Evolutionary conservation across 495 filamentous ascomycete genomes (phyloP), one percentile per base, ranked within the genome.

Genomic region (Hyaloscypha finlandica): DNA sequence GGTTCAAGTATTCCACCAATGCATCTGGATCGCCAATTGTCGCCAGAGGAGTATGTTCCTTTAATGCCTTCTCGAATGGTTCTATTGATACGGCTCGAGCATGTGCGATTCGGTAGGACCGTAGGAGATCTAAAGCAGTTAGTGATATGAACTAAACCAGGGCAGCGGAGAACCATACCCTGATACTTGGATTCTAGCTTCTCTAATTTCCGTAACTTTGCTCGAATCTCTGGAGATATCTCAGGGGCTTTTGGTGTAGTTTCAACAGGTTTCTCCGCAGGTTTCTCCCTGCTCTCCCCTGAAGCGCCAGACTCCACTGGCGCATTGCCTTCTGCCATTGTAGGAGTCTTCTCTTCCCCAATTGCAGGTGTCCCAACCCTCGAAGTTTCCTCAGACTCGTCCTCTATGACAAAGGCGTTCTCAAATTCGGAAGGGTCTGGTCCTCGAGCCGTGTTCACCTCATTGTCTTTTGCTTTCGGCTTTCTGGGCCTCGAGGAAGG

Each of bases 1-100:
- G 92, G 69, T 89, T 95, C n/a, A 99, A 83, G 74, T 98, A 99
- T 77, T 98, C 95, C 4, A 94, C 88, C 35, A 99, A 79, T 2
- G 92, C 89, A 68, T 87, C 86, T 0, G 93, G 91, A 66, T 99
- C 96, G 61, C 81, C 85, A 65, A 98, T 97, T 4, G 91, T 92
- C 19, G 92, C 90, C 25, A 97, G 78, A 0, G 95, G 94, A 0
- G 96, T 98, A 66, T 94, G 91, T 72, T 99, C 95, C 73, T 90
- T 90, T 8, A 99, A 82, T 2, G 89, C 86, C 56, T 90, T 91
- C 79, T 99, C 95, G 72, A 99, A 98, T 0, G 91, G 90, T 73
- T 97, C 95, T 72, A 98, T 96, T 2, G 88, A 84, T 6, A 88
- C 82, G 33, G 92, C 91, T 33, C 92, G 88, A 33, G 92, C 87